Percentiles rank a stretch among this genome's conserved stretches.
These are phyloP conservation scores for Laburnicola sp. DNA, from an alignment of 2,329 filamentous ascomycete genomes.

Conservation along the genomic window DNA sequence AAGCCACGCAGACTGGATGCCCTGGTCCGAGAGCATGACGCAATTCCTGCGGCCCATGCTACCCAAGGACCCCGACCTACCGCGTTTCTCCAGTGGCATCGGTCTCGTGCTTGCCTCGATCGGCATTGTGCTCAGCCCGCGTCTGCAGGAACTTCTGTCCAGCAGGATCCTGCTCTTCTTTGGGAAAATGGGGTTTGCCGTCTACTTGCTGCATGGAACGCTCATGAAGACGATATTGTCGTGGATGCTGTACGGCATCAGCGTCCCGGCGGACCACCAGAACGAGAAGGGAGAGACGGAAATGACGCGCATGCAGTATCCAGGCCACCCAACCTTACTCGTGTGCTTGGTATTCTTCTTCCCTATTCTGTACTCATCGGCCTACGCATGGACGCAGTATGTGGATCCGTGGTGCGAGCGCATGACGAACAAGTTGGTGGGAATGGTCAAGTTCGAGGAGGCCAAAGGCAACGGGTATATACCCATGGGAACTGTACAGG, in stretches of 20 bases:
- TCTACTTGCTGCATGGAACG: constrained; percentile 10
- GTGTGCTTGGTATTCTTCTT: constrained; percentile 4
- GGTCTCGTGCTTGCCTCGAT: constrained; percentile 9
- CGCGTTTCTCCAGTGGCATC: constrained; percentile 11
- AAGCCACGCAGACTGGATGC: constrained; percentile 6
- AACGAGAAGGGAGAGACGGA: constrained; percentile 9
- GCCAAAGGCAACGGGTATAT: constrained; percentile 9
- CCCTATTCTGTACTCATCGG: constrained; percentile 8
- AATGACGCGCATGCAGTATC: constrained; percentile 10
- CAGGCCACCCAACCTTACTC: constrained; percentile 8
- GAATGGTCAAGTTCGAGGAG: constrained; percentile 8
- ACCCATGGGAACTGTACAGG: constrained; percentile 6
- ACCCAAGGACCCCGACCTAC: constrained; percentile 8
- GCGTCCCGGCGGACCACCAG: constrained; percentile 8
- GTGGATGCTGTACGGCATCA: constrained; percentile 14
- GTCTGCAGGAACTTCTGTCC: constrained; percentile 5
- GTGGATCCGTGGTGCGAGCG: constrained; percentile 13
- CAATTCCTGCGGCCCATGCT: constrained; percentile 6
- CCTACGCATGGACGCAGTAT: constrained; percentile 11
- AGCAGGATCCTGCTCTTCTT: constrained; percentile 10
- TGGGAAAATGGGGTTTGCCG: constrained; percentile 11
- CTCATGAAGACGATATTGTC: constrained; percentile 12
- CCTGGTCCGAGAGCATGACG: constrained; percentile 12
- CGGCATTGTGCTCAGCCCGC: constrained; percentile 9
- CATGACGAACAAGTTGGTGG: constrained; percentile 10